Base-by-base conservation (phyloP, 768 basidiomycete genomes). In the Kwoniella pini region DNA sequence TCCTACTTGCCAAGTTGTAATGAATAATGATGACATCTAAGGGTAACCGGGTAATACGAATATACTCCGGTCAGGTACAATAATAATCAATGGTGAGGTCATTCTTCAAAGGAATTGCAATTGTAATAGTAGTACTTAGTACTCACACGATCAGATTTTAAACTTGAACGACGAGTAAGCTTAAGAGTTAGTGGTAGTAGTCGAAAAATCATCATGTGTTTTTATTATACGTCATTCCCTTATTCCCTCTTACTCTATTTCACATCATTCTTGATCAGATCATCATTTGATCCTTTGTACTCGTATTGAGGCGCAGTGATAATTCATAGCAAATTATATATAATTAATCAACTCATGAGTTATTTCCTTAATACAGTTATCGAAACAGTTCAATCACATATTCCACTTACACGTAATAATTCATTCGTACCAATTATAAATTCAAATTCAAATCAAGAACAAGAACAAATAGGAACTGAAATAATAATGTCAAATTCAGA, bases 321-420 rank as follows among this genome's bases (percentile, higher is more conserved):
- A n/a, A n/a, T n/a, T n/a, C n/a, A n/a, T n/a, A n/a, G n/a, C n/a
- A n/a, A n/a, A n/a, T n/a, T n/a, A n/a, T n/a, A n/a, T n/a, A n/a
- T n/a, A n/a, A n/a, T n/a, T n/a, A n/a, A 21, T 36, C 21, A 26
- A 21, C 28, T 17, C 13, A 60, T 60, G 58, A 60, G 58, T 30
- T 60, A 30, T 42, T 52, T 60, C 31, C 27, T 60, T 4, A 44
- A 60, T 39, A 15, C 58, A 27, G 51, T 60, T 2, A 42, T 60
- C 6, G 58, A 60, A 30, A 52, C 49, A 30, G 58, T 60, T 17
- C 51, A 50, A 43, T 52, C 58, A 19, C 49, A 48, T 28, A 52
- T 60, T 40, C 50, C 58, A 45, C 42, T 60, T 11, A 42, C 58
- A 24, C 49, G 58, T 30, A 52, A 19, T 7, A 44, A 52, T 19